Evolutionary conservation across 106 monocot genomes (phyloP).

Genomic region (Chionographis japonica): DNA sequence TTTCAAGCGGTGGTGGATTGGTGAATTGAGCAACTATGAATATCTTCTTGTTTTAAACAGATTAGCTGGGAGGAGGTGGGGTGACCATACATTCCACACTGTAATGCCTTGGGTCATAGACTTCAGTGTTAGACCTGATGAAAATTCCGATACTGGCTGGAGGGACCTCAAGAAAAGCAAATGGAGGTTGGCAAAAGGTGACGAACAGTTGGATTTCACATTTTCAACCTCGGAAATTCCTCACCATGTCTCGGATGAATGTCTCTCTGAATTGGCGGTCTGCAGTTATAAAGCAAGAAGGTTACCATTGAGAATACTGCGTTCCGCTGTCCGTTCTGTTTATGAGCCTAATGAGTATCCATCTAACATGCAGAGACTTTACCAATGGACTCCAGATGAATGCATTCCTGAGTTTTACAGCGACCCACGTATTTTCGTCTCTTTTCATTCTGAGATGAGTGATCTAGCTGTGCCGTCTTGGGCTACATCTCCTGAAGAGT

Average conservation of each 20-base stretch:
- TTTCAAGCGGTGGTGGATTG: conserved; percentile 78
- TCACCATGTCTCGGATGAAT: conserved; percentile 99
- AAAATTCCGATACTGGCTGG: conserved; percentile 84
- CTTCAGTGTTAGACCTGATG: conserved; percentile 81
- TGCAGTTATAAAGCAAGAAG: conserved; percentile 99
- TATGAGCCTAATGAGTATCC: conserved; percentile 99
- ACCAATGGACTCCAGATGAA: conserved; percentile 99
- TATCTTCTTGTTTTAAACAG: conserved; percentile 86
- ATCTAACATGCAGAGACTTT: conserved; percentile 94
- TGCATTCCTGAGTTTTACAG: conserved; percentile 97
- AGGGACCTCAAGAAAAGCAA: conserved; percentile 94
- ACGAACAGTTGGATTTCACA: conserved; percentile 98
- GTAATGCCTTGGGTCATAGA: conserved; percentile 99
- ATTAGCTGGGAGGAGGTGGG: conserved; percentile 96
- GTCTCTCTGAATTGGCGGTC: conserved; percentile 94
- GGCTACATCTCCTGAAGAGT: conserved; percentile 80
- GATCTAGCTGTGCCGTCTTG: conserved; percentile 85
- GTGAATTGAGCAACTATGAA: conserved; percentile 95
- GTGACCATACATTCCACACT: conserved; percentile 86
- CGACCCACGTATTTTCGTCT: conserved; percentile 73
- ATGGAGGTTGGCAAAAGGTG: conserved; percentile 96
- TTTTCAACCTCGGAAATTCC: conserved; percentile 90
- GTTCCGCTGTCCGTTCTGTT: conserved; percentile 87
- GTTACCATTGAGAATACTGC: conserved; percentile 69
- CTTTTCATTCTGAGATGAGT: conserved; percentile 88